Percentiles rank a stretch among this genome's conserved stretches.
Conservation (phyloP, 2,329 filamentous ascomycete species). For the Exophiala bonariae region DNA sequence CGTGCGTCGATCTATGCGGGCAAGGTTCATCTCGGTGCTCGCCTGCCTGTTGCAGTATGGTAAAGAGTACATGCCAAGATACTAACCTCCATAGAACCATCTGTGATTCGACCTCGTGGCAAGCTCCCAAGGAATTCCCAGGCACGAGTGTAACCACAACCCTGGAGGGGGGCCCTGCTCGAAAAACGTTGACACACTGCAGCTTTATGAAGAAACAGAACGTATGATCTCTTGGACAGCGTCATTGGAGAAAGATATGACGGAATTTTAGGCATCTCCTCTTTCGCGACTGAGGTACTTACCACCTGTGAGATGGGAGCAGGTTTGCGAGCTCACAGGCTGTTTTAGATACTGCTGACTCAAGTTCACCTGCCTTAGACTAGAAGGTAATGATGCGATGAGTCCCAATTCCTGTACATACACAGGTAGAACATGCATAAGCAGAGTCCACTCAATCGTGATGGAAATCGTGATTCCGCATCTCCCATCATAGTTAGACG, state of each 20-base stretch:
- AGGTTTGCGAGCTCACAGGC: too few relatives aligned
- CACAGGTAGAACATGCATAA: too few relatives aligned
- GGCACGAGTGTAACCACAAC: constrained; percentile 2
- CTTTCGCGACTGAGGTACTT: not conserved
- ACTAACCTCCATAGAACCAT: not conserved
- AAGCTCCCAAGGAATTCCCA: not conserved
- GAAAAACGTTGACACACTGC: too few relatives aligned
- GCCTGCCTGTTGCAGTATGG: constrained; percentile 9
- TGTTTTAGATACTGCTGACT: too few relatives aligned
- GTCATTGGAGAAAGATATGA: constrained; percentile 5
- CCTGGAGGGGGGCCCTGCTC: not conserved
- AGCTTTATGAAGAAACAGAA: too few relatives aligned
- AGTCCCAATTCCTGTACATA: too few relatives aligned
- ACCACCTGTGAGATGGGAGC: too few relatives aligned
- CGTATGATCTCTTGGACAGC: constrained; percentile 7
- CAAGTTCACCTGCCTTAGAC: too few relatives aligned
- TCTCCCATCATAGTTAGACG: too few relatives aligned
- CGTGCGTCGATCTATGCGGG: not conserved
- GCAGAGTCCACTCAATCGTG: too few relatives aligned
- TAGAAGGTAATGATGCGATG: too few relatives aligned
- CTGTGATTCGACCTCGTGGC: constrained; percentile 1
- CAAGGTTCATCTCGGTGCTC: constrained; percentile 4
- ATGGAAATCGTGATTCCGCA: too few relatives aligned
- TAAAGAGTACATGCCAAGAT: constrained; percentile 3
- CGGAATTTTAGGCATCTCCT: not conserved